These are phyloP conservation scores for Neospermospora avenae DNA, from an alignment of 2,329 filamentous ascomycete genomes.

Conservation along the genomic window DNA sequence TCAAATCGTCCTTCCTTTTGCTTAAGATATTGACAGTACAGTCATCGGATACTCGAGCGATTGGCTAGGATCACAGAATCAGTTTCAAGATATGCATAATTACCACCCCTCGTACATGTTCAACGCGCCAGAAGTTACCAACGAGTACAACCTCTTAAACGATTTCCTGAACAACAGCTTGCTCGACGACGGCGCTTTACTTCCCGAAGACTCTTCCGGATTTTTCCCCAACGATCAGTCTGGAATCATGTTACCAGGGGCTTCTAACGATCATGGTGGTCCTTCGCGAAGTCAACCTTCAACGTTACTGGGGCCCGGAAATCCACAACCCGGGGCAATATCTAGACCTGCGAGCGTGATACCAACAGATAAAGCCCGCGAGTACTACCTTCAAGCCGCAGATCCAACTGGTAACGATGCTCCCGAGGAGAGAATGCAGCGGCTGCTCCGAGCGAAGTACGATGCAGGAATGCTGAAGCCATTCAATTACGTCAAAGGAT, in stretches of 20 bases:
- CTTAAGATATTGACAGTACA: constrained; percentile 40
- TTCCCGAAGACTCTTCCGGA: constrained; percentile 63
- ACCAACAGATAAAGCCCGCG: constrained; percentile 61
- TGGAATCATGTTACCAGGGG: constrained; percentile 44
- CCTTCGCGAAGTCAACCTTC: constrained; percentile 35
- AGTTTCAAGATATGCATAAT: constrained; percentile 91
- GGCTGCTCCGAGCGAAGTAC: constrained; percentile 91
- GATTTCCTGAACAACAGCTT: constrained; percentile 93
- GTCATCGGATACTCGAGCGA: constrained; percentile 79
- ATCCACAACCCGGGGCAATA: constrained; percentile 50
- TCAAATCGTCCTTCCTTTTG: constrained; percentile 11
- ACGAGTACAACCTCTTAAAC: constrained; percentile 95
- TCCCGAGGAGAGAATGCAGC: constrained; percentile 92
- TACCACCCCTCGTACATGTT: constrained; percentile 96
- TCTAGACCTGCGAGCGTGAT: constrained; percentile 59
- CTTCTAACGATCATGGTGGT: constrained; percentile 42
- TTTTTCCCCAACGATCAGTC: constrained; percentile 58
- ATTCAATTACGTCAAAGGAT: constrained; percentile 98
- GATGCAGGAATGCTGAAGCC: constrained; percentile 91
- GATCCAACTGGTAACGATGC: constrained; percentile 85
- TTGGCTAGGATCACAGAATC: constrained; percentile 70
- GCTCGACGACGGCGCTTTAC: constrained; percentile 75
- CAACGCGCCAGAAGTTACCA: constrained; percentile 86
- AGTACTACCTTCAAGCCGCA: constrained; percentile 96
- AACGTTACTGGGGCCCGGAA: constrained; percentile 31